Conservation (phyloP, 2,329 filamentous ascomycete genomes). For the Teratosphaeria epicoccoides region DNA sequence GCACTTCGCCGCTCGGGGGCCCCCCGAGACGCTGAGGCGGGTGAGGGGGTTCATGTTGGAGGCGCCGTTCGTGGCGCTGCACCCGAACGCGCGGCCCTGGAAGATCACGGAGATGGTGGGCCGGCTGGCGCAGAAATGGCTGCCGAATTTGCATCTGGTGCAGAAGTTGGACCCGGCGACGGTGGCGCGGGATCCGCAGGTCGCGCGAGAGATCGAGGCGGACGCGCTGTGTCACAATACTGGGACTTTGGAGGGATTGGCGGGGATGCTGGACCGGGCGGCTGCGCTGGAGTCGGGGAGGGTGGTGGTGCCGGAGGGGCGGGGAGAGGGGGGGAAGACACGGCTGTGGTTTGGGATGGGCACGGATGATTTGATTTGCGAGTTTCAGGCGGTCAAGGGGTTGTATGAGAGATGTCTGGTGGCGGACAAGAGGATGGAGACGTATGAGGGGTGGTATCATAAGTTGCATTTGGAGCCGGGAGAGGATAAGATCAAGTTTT, state of each 20-base stretch:
- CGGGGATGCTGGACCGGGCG: conserved; percentile 67
- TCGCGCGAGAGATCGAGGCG: conserved; percentile 48
- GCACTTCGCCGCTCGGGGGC: conserved; percentile 42
- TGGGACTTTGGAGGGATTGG: conserved; percentile 72
- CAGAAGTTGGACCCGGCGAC: conserved; percentile 54
- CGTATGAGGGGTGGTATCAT: conserved; percentile 71
- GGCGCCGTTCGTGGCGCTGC: conserved; percentile 67
- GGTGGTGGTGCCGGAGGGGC: conserved; percentile 33
- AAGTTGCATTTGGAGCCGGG: conserved; percentile 39
- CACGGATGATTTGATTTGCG: conserved; percentile 59
- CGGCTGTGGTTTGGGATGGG: conserved; percentile 64
- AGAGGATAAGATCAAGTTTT: conserved; percentile 25
- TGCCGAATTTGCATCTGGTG: conserved; percentile 58
- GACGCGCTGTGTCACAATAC: conserved; percentile 71
- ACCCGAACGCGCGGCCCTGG: conserved; percentile 53
- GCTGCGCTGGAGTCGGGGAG: conserved; percentile 47
- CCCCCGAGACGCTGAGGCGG: conserved; percentile 42
- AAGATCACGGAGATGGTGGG: conserved; percentile 54
- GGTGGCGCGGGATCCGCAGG: conserved; percentile 56
- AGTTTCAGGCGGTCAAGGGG: conserved; percentile 44
- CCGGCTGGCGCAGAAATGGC: conserved; percentile 53
- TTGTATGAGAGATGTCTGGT: conserved; percentile 24
- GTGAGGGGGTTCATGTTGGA: conserved; percentile 67
- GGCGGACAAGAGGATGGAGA: conserved; percentile 58
- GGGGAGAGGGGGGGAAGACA: conserved; percentile 44